Evolutionary conservation across 805 yeast species (phyloP).

Genomic region (Myxozyma udenii): DNA sequence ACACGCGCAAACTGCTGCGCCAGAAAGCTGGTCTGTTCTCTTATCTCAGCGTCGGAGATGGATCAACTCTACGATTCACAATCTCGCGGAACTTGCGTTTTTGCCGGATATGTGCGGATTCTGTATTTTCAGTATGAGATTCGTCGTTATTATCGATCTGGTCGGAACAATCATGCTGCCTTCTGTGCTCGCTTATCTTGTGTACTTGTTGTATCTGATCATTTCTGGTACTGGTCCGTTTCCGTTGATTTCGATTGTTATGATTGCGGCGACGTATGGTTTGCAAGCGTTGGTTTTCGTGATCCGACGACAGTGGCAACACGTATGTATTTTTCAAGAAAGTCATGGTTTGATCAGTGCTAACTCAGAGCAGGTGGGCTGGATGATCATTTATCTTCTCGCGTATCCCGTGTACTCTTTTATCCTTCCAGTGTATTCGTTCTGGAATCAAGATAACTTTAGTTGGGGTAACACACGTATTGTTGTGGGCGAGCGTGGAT

Average conservation of each 20-base stretch:
- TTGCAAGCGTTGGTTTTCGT: conserved; percentile 59
- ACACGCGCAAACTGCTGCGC: conserved; percentile 56
- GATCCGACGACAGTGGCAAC: conserved; percentile 45
- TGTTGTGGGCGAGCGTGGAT: conserved; percentile 53
- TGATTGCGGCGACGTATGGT: conserved; percentile 57
- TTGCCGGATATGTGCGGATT: conserved; percentile 62
- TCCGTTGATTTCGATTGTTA: conserved; percentile 51
- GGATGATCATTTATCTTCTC: conserved; percentile 55
- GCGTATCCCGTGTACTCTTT: conserved; percentile 64
- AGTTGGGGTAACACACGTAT: conserved; percentile 65
- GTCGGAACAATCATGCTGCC: conserved; percentile 60
- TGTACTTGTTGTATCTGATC: conserved; percentile 51
- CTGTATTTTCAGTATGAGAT: conserved; percentile 58
- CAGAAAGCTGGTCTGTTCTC: conserved; percentile 50
- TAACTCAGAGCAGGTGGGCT: conserved; percentile 45
- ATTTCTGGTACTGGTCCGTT: conserved; percentile 52
- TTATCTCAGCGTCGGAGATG: conserved; percentile 61
- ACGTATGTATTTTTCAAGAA: conserved; percentile 24
- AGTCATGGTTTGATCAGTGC: conserved; percentile 37
- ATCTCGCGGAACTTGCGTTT: conserved; percentile 55
- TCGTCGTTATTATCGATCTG: conserved; percentile 55
- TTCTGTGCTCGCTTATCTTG: conserved; percentile 54
- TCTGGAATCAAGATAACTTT: conserved; percentile 65
- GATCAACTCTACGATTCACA: conserved; percentile 66
- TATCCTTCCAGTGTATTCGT: conserved; percentile 57